Conservation (phyloP, 192 early-diverging fungal species). For the Coemansia furcata region DNA sequence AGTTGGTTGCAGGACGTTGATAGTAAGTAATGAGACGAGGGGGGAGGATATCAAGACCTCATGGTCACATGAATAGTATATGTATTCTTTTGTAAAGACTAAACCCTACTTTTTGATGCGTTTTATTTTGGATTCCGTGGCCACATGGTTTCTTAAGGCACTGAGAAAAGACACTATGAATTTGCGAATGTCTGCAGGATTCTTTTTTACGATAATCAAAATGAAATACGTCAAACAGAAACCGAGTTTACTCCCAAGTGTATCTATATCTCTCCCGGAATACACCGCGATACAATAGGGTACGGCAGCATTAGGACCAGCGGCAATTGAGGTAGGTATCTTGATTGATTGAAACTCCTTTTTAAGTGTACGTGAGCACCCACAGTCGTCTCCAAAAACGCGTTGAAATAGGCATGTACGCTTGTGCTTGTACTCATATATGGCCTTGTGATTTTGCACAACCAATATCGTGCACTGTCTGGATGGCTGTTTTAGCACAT, state of each 20-base stretch:
- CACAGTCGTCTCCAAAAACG: not conserved
- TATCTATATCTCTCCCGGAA: not conserved
- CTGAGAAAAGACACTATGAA: too few relatives aligned
- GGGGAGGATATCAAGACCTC: too few relatives aligned
- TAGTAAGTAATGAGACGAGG: too few relatives aligned
- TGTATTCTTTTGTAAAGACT: too few relatives aligned
- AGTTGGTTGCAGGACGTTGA: too few relatives aligned
- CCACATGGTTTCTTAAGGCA: too few relatives aligned
- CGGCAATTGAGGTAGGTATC: not conserved
- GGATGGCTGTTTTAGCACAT: not conserved
- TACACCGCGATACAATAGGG: not conserved
- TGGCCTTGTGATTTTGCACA: not conserved
- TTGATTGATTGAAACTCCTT: not conserved
- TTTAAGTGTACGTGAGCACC: not conserved
- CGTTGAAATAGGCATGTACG: not conserved
- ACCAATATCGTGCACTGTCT: not conserved
- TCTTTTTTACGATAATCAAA: not conserved
- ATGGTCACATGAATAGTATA: too few relatives aligned
- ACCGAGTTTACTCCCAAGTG: not conserved
- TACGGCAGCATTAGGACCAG: not conserved
- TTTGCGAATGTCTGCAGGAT: not conserved
- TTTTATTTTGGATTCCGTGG: too few relatives aligned
- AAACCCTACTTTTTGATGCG: too few relatives aligned
- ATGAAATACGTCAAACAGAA: not conserved
- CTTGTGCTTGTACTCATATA: not conserved